Evolutionary conservation across 1,139 yeast species (phyloP).

Genomic region (Debaryomyces robertsiae): DNA sequence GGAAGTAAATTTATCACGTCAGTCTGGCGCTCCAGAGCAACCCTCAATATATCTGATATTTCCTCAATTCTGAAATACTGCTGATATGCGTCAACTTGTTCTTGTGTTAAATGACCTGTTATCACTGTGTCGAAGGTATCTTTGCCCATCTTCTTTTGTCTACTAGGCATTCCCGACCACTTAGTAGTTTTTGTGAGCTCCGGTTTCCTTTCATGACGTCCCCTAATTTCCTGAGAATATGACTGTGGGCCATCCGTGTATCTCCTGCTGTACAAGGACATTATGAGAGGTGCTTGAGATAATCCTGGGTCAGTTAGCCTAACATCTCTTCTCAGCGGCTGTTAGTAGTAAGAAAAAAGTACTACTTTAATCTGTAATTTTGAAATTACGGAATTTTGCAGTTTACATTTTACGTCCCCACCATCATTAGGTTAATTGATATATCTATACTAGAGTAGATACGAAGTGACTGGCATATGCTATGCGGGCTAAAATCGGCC

Average conservation of each 20-base stretch:
- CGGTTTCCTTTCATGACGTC: conserved; percentile 9
- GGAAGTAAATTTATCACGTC: conserved; percentile 44
- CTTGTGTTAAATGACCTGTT: conserved; percentile 67
- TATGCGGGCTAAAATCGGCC: too few relatives aligned
- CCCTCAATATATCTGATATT: conserved; percentile 48
- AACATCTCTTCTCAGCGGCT: conserved; percentile 3
- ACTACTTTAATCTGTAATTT: too few relatives aligned
- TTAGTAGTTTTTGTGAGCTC: conserved; percentile 26
- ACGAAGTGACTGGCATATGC: too few relatives aligned
- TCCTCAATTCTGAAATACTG: conserved; percentile 78
- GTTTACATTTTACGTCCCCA: background rate
- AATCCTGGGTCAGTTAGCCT: background rate
- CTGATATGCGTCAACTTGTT: conserved; percentile 84
- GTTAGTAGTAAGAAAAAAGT: too few relatives aligned
- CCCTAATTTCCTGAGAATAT: conserved; percentile 9
- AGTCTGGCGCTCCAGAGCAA: conserved; percentile 54
- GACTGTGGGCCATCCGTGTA: conserved; percentile 9
- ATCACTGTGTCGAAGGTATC: conserved; percentile 42
- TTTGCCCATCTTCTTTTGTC: conserved; percentile 34
- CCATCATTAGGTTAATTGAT: too few relatives aligned
- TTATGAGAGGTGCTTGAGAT: background rate
- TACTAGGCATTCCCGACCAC: conserved; percentile 48
- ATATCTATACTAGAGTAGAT: too few relatives aligned
- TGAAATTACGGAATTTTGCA: too few relatives aligned
- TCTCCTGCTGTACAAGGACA: conserved; percentile 14